Base-by-base conservation (phyloP, 2,329 filamentous ascomycete genomes). In the Colletotrichum plurivorum region DNA sequence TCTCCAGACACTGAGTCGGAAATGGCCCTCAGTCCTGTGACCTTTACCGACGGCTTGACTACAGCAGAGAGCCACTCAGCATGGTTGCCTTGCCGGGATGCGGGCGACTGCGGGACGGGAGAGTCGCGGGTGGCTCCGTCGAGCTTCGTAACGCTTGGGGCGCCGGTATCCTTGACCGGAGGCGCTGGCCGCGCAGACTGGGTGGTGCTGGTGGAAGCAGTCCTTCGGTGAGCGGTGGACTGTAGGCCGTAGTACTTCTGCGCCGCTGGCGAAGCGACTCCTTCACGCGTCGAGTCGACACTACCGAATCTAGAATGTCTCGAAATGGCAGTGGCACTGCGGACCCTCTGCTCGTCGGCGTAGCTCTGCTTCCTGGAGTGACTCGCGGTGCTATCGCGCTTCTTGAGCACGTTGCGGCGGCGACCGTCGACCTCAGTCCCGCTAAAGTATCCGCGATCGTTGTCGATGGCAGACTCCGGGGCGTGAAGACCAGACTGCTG, bases 381-480 rank as follows among this genome's bases (percentile, higher is more conserved):
- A 18, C 67, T 67, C 31, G 81, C 83, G 55, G 67, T 80, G 71
- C 89, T 91, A 69, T 90, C 89, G 66, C 93, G 91, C 82, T 96
- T 97, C 79, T 93, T 94, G 72, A 98, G 84, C 54, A 96, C 85
- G 76, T 94, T 97, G 53, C 93, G 89, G 74, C 89, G 90, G 67
- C 92, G 89, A 51, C 88, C 88, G 71, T 98, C 94, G 12, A 90
- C 85, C 75, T 98, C 95, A 16, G 92, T 93, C 3, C 95, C 94
- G 8, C 95, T 98, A 77, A 98, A 97, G 79, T 98, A 98, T 25
- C 95, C 95, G 43, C 94, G 89, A 75, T 98, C 96, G 16, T 94
- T 79, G 70, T 97, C 93, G 25, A 84, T 79, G 16, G 82, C 81
- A 9, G 84, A 84, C 68, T 88, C 86, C 71, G 83, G 83, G 15